These are phyloP conservation scores for Pseudonitzschia delicatissima DNA, from an alignment of 108 stramenopile genomes.

Conservation along the genomic window DNA sequence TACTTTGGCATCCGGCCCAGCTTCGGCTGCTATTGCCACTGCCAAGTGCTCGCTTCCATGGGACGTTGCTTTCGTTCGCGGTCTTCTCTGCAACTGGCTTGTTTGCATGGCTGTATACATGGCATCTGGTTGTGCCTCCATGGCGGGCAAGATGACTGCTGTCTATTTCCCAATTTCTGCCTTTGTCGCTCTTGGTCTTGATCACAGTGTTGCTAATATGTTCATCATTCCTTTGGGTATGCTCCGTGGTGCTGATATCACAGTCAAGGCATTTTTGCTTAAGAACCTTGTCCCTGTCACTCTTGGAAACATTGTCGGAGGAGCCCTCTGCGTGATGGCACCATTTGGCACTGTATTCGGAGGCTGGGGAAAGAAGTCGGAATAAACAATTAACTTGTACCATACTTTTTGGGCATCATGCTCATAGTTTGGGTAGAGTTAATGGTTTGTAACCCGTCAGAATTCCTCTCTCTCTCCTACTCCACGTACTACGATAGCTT, in stretches of 20 bases:
- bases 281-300: constrained; percentile 93
- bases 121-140: constrained; percentile 75
- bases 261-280: constrained; percentile 63
- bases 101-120: constrained; percentile 95
- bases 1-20: constrained; percentile 70
- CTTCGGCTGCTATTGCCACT: constrained; percentile 74
- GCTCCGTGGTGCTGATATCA: constrained; percentile 87
- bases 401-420: not conserved
- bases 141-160: constrained; percentile 84
- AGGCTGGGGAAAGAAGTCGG: constrained; percentile 61
- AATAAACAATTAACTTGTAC: not conserved
- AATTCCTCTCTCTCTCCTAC: too few species aligned
- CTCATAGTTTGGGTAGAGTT: not conserved
- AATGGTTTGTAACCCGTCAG: too few species aligned
- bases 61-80: constrained; percentile 84
- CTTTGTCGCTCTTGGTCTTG: constrained; percentile 89
- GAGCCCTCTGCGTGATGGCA: constrained; percentile 84
- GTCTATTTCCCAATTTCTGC: constrained; percentile 91
- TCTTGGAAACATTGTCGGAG: constrained; percentile 94
- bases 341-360: constrained; percentile 73
- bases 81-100: constrained; percentile 94
- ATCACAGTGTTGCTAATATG: constrained; percentile 97
- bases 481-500: too few species aligned
- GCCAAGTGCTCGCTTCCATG: constrained; percentile 79
- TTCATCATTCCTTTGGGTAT: constrained; percentile 96